Evolutionary conservation across 2,329 filamentous ascomycete species (phyloP), one percentile per base, ranked within the genome.

Genomic region (Raffaelea deltoideospora): DNA sequence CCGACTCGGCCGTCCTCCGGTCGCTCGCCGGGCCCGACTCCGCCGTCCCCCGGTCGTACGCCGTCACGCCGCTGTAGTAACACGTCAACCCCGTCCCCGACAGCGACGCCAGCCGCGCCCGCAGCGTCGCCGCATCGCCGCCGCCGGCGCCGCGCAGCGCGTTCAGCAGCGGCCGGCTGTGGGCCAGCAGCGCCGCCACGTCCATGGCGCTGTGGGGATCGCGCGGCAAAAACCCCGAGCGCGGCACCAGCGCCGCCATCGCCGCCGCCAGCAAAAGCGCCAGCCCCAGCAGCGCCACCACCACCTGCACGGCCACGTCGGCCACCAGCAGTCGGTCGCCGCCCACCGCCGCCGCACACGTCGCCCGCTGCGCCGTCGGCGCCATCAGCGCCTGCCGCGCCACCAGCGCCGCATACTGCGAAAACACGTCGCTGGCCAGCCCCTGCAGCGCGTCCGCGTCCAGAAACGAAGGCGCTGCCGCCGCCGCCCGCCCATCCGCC

Each of bases 141-240:
- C 53, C 54, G 5, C 57, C 56, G 11, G 54, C 48, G 2, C 55
- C 56, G 8, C 48, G 49, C 1, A 60, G 49, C 1, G 48, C 48
- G 33, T 58, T 53, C 2, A 59, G 48, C 1, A 60, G 46, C 7
- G 49, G 41, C 4, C 50, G 50, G 33, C 57, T 60, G 24, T 60
- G 54, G 3, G 53, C 49, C 3, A 60, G 43, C 11, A 60, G 47
- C 2, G 56, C 48, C 0, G 57, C 57, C 40, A 51, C 45, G 33
- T 53, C 53, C 29, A 57, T 47, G 10, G 60, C 48, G 3, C 52
- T 53, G 14, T 47, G 50, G 0, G 56, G 55, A 8, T 54, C 46
- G 11, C 55, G 50, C 0, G 58, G 57, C 4, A 60, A 47, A n/a
- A 59, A 52, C 0, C 55, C 54, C 23, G 44, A 44, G 20, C 27